Evolutionary conservation across 768 basidiomycete genomes (phyloP).

Genomic region (Trichaptum fuscoviolaceum): DNA sequence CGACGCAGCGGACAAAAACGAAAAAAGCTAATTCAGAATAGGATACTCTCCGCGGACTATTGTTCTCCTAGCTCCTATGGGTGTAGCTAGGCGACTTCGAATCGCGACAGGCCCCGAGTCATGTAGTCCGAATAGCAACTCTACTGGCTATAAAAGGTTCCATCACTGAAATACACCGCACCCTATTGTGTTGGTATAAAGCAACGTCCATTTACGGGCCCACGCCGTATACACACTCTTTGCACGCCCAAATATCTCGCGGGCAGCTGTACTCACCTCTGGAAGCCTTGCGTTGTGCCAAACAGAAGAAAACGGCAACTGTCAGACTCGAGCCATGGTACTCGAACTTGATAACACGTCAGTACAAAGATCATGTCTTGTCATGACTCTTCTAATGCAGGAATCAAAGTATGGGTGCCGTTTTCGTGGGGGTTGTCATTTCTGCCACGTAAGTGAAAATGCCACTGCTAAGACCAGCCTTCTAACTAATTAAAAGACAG

Average conservation of each 20-base stretch:
- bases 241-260: neutral
- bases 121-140: neutral
- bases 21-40: neutral
- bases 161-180: neutral
- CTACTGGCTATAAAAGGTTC: neutral
- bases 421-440: slow-evolving; percentile 45
- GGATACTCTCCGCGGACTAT: neutral
- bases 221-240: neutral
- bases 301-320: neutral
- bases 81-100: neutral
- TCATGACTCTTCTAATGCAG: slow-evolving; percentile 4
- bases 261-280: neutral
- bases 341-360: slow-evolving; percentile 29
- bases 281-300: neutral
- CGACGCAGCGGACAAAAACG: neutral
- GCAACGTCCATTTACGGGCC: neutral
- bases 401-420: slow-evolving; percentile 40
- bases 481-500: slow-evolving; percentile 23
- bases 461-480: neutral
- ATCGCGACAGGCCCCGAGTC: neutral
- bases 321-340: neutral
- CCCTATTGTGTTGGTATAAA: neutral
- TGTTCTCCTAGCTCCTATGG: neutral
- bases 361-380: slow-evolving; percentile 10
- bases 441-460: slow-evolving; percentile 41